Evolutionary conservation across 2,329 filamentous ascomycete species (phyloP), one percentile per base, ranked within the genome.

Genomic region (Sporothrix curviconia): DNA sequence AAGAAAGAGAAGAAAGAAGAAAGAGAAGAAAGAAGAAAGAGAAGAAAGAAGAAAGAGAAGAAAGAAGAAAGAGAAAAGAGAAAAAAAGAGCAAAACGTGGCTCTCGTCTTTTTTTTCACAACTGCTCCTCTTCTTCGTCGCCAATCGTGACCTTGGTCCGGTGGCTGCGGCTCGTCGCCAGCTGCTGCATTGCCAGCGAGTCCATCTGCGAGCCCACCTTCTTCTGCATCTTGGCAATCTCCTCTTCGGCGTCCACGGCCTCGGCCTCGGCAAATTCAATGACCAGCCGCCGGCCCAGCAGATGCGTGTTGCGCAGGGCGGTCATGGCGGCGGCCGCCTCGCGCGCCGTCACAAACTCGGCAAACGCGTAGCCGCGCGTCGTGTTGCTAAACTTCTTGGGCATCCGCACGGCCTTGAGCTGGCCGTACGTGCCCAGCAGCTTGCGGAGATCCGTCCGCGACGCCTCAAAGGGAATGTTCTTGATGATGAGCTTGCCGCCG

Each of bases 401-500:
- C 67, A 99, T 83, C 62, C 94, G 89, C 60, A 99, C 90, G 55
- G 91, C 92, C 67, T 90, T 87, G 62, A 99, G 83, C 70, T 96
- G 87, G 46, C 94, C 95, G 73, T 96, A 97, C 36, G 90, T 85
- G 61, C 89, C 85, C 70, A 97, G 92, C 42, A 97, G 79, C 55
- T 87, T 79, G 62, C 90, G 84, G 59, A 99, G 81, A 70, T 99
- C 94, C 72, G 95, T 94, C 77, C 96, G 96, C 55, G 85, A 87
- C 50, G 89, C 87, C 76, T 97, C 90, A 76, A 99, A 99, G 19
- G 94, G 92, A 72, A 99, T 76, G 76, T 99, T 99, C 79, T 97
- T 99, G 77, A 99, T 87, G 72, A 97, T 86, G 68, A 99, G 87
- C 80, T 97, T 97, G 49, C 92, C 96, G 52, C 61, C 61, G 64